phyloP scores from a whole-genome alignment of 371 early-diverging fungal species.

The Mucor piriformis region DNA sequence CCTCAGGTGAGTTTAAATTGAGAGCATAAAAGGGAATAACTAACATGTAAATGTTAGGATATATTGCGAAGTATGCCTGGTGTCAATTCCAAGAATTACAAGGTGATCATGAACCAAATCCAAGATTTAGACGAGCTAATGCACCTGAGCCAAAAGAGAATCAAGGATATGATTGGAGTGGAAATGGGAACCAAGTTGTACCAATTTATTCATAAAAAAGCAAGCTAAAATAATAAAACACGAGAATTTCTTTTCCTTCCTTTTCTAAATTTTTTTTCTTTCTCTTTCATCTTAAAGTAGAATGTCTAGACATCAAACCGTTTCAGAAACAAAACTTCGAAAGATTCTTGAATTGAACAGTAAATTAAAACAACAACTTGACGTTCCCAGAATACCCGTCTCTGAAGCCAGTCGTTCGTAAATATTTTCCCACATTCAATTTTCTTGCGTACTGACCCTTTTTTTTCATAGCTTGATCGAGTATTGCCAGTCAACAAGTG shows the following conservation, averaged over 20 bases:
- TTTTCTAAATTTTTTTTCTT: background rate
- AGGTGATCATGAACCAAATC: constrained; percentile 68
- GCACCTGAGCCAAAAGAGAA: constrained; percentile 43
- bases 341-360: constrained; percentile 78
- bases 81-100: constrained; percentile 78
- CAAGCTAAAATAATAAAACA: constrained; percentile 5
- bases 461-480: constrained; percentile 39
- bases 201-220: constrained; percentile 54
- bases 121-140: constrained; percentile 66
- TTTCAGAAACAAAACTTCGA: constrained; percentile 75
- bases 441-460: background rate
- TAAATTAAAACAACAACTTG: constrained; percentile 80
- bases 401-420: constrained; percentile 68
- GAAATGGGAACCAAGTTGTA: constrained; percentile 57
- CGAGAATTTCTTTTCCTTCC: background rate
- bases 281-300: no score
- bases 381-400: constrained; percentile 78
- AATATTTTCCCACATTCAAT: no score
- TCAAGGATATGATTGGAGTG: constrained; percentile 58
- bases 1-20: constrained; percentile 54
- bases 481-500: constrained; percentile 53
- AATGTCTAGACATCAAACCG: constrained; percentile 36
- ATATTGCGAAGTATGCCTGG: constrained; percentile 86
- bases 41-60: constrained; percentile 53
- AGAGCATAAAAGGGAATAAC: constrained; percentile 1